Conservation (phyloP, 768 basidiomycete species). For the Phanerochaete carnosa region DNA sequence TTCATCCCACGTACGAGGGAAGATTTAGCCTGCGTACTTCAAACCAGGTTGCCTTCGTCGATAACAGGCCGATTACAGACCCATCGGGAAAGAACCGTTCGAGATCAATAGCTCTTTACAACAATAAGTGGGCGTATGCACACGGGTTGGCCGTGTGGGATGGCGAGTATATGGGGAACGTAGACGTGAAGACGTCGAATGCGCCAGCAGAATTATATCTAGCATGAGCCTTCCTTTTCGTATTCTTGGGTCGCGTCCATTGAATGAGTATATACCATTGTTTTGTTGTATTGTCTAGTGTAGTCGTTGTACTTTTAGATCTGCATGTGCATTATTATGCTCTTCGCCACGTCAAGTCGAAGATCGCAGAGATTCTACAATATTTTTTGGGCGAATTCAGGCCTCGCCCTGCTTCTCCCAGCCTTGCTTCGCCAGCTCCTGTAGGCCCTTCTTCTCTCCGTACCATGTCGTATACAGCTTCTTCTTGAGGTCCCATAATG, state of each 20-base stretch:
- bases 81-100: constrained; percentile 16
- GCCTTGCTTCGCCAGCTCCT: constrained; percentile 4
- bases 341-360: not conserved
- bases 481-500: constrained; percentile 15
- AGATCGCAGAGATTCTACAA: not conserved
- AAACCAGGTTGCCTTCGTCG: constrained; percentile 2
- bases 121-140: constrained; percentile 2
- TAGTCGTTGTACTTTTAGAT: constrained; percentile 5
- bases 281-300: not conserved
- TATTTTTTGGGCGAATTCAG: not conserved
- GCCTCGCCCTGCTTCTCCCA: not conserved
- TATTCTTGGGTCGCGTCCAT: not conserved
- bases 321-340: not conserved
- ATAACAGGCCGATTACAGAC: constrained; percentile 10
- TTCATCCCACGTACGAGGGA: constrained; percentile 39
- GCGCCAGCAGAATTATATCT: constrained; percentile 1
- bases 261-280: constrained; percentile 1
- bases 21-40: constrained; percentile 25
- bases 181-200: constrained; percentile 12
- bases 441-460: constrained; percentile 16
- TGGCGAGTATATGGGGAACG: constrained; percentile 4
- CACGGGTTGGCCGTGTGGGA: constrained; percentile 12
- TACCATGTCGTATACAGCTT: constrained; percentile 21
- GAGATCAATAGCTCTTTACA: not conserved
- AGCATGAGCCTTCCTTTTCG: not conserved